These are phyloP conservation scores for Coemansia sp. DNA, from an alignment of 371 early-diverging fungal genomes.

Conservation along the genomic window DNA sequence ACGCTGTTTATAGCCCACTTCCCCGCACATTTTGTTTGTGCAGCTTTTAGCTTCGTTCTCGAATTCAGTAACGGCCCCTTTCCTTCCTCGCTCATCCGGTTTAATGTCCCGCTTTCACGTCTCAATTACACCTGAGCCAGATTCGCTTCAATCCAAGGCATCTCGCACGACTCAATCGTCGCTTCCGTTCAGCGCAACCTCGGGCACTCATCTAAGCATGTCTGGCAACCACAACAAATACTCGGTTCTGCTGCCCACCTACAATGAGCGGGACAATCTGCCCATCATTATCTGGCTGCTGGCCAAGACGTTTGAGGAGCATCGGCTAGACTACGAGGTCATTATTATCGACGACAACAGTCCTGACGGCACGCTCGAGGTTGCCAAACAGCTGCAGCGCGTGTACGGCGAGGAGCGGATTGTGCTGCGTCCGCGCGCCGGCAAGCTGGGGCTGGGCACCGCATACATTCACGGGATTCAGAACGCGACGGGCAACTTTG, in stretches of 20 bases:
- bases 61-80: neutral
- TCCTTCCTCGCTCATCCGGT: neutral
- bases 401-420: slow-evolving; percentile 87
- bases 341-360: slow-evolving; percentile 98
- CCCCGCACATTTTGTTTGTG: neutral
- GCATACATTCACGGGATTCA: slow-evolving; percentile 97
- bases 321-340: slow-evolving; percentile 89
- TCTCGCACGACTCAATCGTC: slow-evolving; percentile 5
- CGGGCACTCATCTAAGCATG: slow-evolving; percentile 29
- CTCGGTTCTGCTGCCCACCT: slow-evolving; percentile 96
- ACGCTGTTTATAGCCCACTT: too few relatives aligned
- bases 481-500: slow-evolving; percentile 90
- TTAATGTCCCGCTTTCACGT: slow-evolving; percentile 51
- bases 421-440: slow-evolving; percentile 89
- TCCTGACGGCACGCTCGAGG: slow-evolving; percentile 97
- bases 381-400: slow-evolving; percentile 83
- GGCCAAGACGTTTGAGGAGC: slow-evolving; percentile 79
- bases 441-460: slow-evolving; percentile 96
- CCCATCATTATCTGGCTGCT: slow-evolving; percentile 92
- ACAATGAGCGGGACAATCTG: slow-evolving; percentile 98
- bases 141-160: slow-evolving; percentile 30
- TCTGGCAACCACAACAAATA: slow-evolving; percentile 58
- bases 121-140: slow-evolving; percentile 49
- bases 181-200: slow-evolving; percentile 4
- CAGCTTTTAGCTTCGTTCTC: neutral